Conservation (phyloP, 495 filamentous ascomycete species). For the Halenospora varia region DNA sequence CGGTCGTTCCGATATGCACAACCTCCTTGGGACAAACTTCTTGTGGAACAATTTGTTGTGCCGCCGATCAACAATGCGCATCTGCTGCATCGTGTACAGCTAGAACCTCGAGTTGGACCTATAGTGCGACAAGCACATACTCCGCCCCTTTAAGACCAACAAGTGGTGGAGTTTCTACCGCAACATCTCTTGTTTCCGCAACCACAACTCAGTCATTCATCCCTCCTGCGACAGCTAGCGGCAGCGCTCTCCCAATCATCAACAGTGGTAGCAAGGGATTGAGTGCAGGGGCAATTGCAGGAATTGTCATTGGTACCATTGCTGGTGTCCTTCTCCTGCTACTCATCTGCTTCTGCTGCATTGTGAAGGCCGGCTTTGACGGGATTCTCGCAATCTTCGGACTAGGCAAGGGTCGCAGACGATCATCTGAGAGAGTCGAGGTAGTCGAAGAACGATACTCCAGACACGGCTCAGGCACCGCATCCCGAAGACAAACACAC, state of each 20-base stretch:
- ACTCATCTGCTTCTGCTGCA: conserved; percentile 71
- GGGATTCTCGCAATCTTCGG: conserved; percentile 65
- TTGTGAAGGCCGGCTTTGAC: conserved; percentile 62
- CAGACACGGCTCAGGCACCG: conserved; percentile 37
- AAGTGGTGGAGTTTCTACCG: conserved; percentile 38
- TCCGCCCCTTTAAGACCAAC: conserved; percentile 68
- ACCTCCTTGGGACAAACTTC: conserved; percentile 52
- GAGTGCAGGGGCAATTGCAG: conserved; percentile 85
- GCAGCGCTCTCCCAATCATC: conserved; percentile 15
- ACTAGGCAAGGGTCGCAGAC: conserved; percentile 36
- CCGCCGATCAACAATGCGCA: conserved; percentile 63
- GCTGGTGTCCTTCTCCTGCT: conserved; percentile 69
- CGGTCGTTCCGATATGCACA: conserved; percentile 48
- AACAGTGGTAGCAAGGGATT: conserved; percentile 48
- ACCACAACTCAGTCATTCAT: conserved; percentile 23
- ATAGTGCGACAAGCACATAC: conserved; percentile 25
- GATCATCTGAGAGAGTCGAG: conserved; percentile 30
- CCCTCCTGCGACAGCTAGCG: conserved; percentile 16
- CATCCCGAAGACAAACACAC: conserved; percentile 37
- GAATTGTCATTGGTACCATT: conserved; percentile 85
- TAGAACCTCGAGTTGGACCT: conserved; percentile 30
- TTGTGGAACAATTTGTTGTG: conserved; percentile 76
- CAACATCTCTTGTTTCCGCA: conserved; percentile 28
- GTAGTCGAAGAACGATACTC: conserved; percentile 68
- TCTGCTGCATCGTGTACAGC: conserved; percentile 42